Evolutionary conservation across 805 yeast species (phyloP).

Genomic region (Starmera pachycereana): DNA sequence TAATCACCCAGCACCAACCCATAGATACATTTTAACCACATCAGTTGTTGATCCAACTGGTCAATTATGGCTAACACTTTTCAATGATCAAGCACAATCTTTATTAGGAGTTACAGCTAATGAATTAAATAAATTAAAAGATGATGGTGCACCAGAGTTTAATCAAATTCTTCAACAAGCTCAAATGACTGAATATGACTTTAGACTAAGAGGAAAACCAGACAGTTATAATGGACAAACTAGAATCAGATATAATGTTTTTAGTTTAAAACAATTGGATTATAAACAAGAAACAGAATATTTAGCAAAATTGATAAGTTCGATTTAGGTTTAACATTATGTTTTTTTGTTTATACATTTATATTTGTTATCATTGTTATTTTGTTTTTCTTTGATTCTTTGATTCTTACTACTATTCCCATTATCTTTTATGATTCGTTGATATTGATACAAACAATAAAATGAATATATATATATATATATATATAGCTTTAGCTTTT

Average conservation of each 20-base stretch:
- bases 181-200: constrained; percentile 59
- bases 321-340: constrained; percentile 8
- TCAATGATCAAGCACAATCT: constrained; percentile 72
- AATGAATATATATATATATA: too few species aligned
- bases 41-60: constrained; percentile 76
- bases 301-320: constrained; percentile 29
- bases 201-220: constrained; percentile 73
- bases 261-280: constrained; percentile 42
- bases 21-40: constrained; percentile 71
- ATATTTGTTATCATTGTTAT: neutral
- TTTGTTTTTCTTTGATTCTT: too few species aligned
- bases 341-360: neutral
- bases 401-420: neutral
- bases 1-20: constrained; percentile 55
- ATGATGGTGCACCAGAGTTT: constrained; percentile 37
- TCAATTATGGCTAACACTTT: constrained; percentile 76
- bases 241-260: constrained; percentile 65
- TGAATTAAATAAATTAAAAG: constrained; percentile 34
- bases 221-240: constrained; percentile 75
- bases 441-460: too few species aligned
- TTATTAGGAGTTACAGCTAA: constrained; percentile 61
- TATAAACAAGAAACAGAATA: constrained; percentile 50
- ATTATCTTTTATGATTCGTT: neutral
- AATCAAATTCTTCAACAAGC: constrained; percentile 33
- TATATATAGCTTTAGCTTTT: too few species aligned